These are phyloP conservation scores for Rhodotorula glutinis DNA, from an alignment of 1,284 basidiomycete species.

Conservation along the genomic window DNA sequence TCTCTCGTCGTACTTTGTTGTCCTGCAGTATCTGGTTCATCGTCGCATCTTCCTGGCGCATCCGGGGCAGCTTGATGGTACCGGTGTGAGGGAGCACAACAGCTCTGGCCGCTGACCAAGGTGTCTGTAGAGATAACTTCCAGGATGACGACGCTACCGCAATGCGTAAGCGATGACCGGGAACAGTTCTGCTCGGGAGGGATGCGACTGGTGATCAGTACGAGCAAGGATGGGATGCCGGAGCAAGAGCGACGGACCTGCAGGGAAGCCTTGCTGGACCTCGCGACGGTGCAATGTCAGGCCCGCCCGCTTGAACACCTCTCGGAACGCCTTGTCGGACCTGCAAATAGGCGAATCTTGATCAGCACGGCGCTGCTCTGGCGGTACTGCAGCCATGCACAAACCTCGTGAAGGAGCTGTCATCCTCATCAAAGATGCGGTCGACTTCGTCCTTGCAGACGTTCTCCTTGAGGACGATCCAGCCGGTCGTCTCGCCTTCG, in stretches of 20 bases:
- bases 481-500: slow-evolving; percentile 50
- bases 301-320: slow-evolving; percentile 68
- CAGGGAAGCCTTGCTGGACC: slow-evolving; percentile 70
- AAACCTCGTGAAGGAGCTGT: slow-evolving; percentile 82
- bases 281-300: slow-evolving; percentile 66
- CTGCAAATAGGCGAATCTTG: slow-evolving; percentile 50
- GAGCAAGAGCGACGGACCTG: slow-evolving; percentile 50
- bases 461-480: slow-evolving; percentile 87
- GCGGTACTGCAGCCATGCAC: neutral
- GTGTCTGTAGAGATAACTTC: neutral
- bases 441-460: slow-evolving; percentile 63
- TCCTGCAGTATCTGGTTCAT: neutral
- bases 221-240: too few relatives aligned
- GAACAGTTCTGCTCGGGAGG: slow-evolving; percentile 40
- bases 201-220: neutral
- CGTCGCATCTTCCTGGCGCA: neutral
- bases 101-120: neutral
- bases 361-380: slow-evolving; percentile 2
- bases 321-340: slow-evolving; percentile 77
- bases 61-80: too few relatives aligned
- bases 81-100: too few relatives aligned
- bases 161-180: slow-evolving; percentile 40
- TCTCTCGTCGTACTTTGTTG: neutral
- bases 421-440: slow-evolving; percentile 74
- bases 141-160: slow-evolving; percentile 3